Conservation (phyloP, 306 rosid genomes). For the Vigna hirtella region DNA sequence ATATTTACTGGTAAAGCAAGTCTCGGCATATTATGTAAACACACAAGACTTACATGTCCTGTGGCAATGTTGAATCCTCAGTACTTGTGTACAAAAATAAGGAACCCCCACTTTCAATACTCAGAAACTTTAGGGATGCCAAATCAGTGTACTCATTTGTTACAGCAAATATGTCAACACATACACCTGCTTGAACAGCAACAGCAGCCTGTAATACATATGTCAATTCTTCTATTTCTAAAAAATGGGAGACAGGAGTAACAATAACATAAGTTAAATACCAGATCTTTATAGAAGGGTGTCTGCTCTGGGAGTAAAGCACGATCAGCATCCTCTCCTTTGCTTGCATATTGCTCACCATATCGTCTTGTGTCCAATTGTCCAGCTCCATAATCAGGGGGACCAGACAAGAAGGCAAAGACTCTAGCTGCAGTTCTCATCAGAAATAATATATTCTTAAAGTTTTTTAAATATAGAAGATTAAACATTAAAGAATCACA, state of each 20-base stretch:
- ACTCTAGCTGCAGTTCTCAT: constrained; percentile 79
- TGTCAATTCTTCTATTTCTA: constrained; percentile 51
- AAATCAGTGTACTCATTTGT: constrained; percentile 96
- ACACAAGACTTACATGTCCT: constrained; percentile 81
- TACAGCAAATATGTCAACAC: constrained; percentile 96
- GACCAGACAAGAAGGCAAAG: constrained; percentile 90
- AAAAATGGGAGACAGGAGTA: constrained; percentile 28
- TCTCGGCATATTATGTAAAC: constrained; percentile 22
- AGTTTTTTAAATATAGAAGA: constrained; percentile 30
- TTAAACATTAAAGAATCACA: constrained; percentile 17
- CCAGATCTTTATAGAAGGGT: constrained; percentile 94
- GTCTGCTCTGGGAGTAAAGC: constrained; percentile 99
- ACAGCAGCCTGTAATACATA: constrained; percentile 83
- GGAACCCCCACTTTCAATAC: constrained; percentile 95
- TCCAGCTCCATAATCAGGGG: constrained; percentile 98
- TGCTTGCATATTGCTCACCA: constrained; percentile 98
- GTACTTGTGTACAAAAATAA: constrained; percentile 79
- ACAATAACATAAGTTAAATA: constrained; percentile 45
- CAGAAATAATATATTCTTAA: constrained; percentile 47
- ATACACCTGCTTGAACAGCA: constrained; percentile 98
- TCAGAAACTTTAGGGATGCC: constrained; percentile 90
- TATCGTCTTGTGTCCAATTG: constrained; percentile 92
- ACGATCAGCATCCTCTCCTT: constrained; percentile 96
- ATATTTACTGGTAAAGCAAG: constrained; percentile 37
- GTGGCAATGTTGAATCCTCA: constrained; percentile 96